Base-by-base conservation (phyloP, 192 early-diverging fungal species). In the Dissophora ornata region DNA sequence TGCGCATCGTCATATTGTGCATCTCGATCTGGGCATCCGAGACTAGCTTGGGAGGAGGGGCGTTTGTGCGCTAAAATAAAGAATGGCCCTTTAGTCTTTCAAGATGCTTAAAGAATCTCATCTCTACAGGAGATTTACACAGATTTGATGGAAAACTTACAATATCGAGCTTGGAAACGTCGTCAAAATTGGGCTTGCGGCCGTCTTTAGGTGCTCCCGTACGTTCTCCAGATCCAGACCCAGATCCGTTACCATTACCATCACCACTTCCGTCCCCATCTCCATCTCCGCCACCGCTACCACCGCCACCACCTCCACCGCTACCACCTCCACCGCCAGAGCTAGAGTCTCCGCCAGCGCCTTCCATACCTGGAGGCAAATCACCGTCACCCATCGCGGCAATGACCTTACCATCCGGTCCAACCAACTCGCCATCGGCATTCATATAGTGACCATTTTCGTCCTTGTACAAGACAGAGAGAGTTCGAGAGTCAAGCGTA, bases 1-100 rank as follows among this genome's bases (percentile, higher is more conserved):
- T 89, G 52, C 79, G 70, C 83, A 94, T 87, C 7, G 90, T 87
- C 69, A 89, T 80, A 34, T 90, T 85, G 32, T 91, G 90, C 89
- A 94, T 83, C 67, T 90, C 87, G 30, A 77, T 67, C 42, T 80
- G 73, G 3, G 73, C 73, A 57, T 77, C 73, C 36, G 73, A 77
- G 12, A 77, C 65, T 12, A 77, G 52, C 59, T 77, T 77, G 26
- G 73, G 73, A 19, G 73, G 73, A 62, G 73, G 73, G 4, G 73
- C 73, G 34, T 8, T 77, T 25, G 73, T 77, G 34, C 73, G 73
- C 71, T 75, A 67, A 30, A 40, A 45, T 9, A 45, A 50, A 34
- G 8, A 22, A n/a, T n/a, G n/a, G n/a, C n/a, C 15, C 0, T 1
- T 26, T 42, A n/a, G 47, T 63, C 12, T 28, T 9, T 19, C 10